Evolutionary conservation across 768 basidiomycete genomes (phyloP), one percentile per base, ranked within the genome.

Genomic region (Kwoniella europaea): DNA sequence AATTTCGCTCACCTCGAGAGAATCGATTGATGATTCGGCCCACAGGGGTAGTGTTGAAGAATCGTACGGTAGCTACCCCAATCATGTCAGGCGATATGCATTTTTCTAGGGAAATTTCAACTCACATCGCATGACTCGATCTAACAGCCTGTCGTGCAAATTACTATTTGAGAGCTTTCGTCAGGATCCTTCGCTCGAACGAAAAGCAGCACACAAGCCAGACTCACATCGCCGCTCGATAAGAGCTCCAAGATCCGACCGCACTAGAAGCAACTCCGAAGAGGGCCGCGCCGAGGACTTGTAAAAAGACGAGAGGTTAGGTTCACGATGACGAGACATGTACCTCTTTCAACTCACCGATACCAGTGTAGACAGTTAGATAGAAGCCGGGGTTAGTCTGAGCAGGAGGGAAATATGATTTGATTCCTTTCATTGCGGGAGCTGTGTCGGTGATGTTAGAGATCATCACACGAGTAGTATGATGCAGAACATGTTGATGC

Each of bases 11-110:
- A 63, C 56, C 68, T 90, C 91, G 76, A 89, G 77, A 90, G 78
- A 94, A 94, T 5, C 93, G 88, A 82, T 94, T 94, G 74, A 94
- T 86, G 87, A 94, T 90, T 2, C 92, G 90, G 50, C 92, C 91
- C 88, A 78, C 65, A 29, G 78, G 81, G 10, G 67, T 83, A 22
- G 76, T 71, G 59, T 78, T 78, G 72, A 78, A 82, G 67, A 79
- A 83, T n/a, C 80, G 71, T 57, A 82, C 73, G 35, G 79, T 79
- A 4, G 74, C 72, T 72, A 53, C 13, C 24, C 20, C 24, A 24
- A 6, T 15, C 35, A 29, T 41, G 44, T 59, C 42, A 69, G 44
- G 53, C 13, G 7, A 6, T 10, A 54, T n/a, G 10, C 9, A n/a
- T 22, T 20, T n/a, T 41, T 13, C 27, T 2, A 7, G 15, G 29